phyloP scores from a whole-genome alignment of 441 rosid species.

The Capsella rubella region DNA sequence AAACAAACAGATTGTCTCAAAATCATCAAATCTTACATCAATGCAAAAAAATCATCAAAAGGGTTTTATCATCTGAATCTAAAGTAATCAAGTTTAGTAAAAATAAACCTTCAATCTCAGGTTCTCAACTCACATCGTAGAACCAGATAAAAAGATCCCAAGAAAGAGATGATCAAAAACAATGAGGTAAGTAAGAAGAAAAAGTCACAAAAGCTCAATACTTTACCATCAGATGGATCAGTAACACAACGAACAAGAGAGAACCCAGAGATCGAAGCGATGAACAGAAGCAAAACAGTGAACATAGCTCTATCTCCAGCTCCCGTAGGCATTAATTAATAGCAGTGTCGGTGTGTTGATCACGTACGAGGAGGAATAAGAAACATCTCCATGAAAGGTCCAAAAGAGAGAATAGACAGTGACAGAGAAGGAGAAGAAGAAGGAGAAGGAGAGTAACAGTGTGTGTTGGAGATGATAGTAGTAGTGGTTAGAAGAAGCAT shows the following conservation, averaged over 20 bases:
- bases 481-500: slow-evolving; percentile 36
- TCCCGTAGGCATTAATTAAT: slow-evolving; percentile 50
- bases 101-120: slow-evolving; percentile 30
- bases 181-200: slow-evolving; percentile 13
- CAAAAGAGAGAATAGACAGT: slow-evolving; percentile 30
- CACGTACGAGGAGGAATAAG: slow-evolving; percentile 32
- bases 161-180: slow-evolving; percentile 28
- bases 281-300: slow-evolving; percentile 34
- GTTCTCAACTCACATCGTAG: slow-evolving; percentile 38
- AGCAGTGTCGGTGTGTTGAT: slow-evolving; percentile 33
- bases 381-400: slow-evolving; percentile 26
- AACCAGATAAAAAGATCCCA: slow-evolving; percentile 35
- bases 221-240: slow-evolving; percentile 83
- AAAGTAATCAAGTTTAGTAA: slow-evolving; percentile 17
- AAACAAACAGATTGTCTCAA: slow-evolving; percentile 39
- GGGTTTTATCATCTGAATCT: slow-evolving; percentile 40
- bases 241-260: slow-evolving; percentile 66
- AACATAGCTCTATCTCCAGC: slow-evolving; percentile 36
- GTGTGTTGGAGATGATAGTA: slow-evolving; percentile 38
- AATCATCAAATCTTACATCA: slow-evolving; percentile 24
- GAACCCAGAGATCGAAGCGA: slow-evolving; percentile 49
- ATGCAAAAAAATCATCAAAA: slow-evolving; percentile 7
- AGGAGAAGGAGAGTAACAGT: slow-evolving; percentile 26
- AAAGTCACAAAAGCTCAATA: slow-evolving; percentile 4
- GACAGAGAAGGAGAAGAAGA: slow-evolving; percentile 38